Percentiles rank a stretch among this genome's conserved stretches.
Evolutionary conservation across 1,284 basidiomycete genomes (phyloP).

Genomic region (Vanrija humicola): DNA sequence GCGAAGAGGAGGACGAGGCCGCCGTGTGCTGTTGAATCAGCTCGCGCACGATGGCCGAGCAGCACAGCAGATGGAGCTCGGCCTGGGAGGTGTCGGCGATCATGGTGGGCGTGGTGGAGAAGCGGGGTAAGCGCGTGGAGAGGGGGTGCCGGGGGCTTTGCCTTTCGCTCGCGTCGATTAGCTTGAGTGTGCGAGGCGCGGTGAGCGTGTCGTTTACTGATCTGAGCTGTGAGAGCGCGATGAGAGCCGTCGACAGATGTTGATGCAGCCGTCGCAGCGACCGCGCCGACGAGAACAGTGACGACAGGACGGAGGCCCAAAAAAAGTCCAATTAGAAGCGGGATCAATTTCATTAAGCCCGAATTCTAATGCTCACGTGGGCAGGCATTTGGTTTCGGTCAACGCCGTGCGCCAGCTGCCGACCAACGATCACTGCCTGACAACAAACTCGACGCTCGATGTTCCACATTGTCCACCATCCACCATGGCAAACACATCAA

Average conservation of each 20-base stretch:
- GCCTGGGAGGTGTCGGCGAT: conserved; percentile 60
- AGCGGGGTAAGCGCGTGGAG: no score
- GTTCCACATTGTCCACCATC: conserved; percentile 1
- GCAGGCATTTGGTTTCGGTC: no score
- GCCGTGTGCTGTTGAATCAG: conserved; percentile 62
- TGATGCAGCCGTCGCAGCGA: neutral
- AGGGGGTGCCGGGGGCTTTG: neutral
- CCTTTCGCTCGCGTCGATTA: neutral
- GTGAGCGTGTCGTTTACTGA: neutral
- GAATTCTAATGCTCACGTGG: no score
- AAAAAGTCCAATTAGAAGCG: no score
- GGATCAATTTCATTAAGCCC: no score
- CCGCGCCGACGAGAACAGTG: neutral
- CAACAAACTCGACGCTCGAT: neutral
- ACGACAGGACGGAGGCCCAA: neutral
- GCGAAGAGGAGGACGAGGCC: conserved; percentile 26
- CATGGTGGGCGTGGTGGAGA: conserved; percentile 12
- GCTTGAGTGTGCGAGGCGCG: neutral
- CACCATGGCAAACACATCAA: conserved; percentile 10
- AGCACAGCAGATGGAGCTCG: conserved; percentile 83
- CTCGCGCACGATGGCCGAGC: conserved; percentile 90
- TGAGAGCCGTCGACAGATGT: no score
- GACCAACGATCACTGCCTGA: no score
- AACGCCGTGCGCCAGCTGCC: no score
- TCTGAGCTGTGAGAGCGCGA: no score